These are phyloP conservation scores for Ilex asprella DNA, from an alignment of 257 asterid species.

Conservation along the genomic window DNA sequence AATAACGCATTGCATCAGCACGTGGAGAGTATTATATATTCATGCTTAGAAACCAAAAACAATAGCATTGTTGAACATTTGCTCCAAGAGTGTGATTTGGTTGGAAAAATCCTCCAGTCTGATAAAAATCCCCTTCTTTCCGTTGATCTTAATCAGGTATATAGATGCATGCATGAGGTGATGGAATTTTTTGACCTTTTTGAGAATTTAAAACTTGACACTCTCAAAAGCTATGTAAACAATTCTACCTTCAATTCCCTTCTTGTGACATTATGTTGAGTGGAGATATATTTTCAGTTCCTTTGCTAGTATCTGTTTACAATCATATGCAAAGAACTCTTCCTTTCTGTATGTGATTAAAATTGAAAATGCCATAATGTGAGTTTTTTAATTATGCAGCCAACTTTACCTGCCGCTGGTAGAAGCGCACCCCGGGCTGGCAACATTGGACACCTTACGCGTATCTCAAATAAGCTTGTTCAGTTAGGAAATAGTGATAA, in stretches of 20 bases:
- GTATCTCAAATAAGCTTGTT: conserved; percentile 72
- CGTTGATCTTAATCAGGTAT: conserved; percentile 54
- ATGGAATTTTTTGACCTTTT: neutral
- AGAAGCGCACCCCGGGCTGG: conserved; percentile 71
- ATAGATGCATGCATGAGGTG: neutral
- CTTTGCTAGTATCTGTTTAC: no score
- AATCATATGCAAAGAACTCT: no score
- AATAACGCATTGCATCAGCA: conserved; percentile 96
- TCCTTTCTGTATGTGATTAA: no score
- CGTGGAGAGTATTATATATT: conserved; percentile 81
- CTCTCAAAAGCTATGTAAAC: neutral
- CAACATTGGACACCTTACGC: conserved; percentile 76
- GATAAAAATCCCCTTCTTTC: conserved; percentile 56
- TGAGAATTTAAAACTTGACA: neutral
- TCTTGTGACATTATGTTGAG: neutral
- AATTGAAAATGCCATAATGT: no score
- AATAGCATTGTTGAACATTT: conserved; percentile 56
- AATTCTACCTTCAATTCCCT: neutral
- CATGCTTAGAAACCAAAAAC: conserved; percentile 82
- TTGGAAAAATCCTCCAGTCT: conserved; percentile 64
- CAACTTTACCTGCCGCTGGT: conserved; percentile 63
- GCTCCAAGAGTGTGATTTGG: conserved; percentile 60
- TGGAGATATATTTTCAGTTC: neutral
- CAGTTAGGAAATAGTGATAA: conserved; percentile 52
- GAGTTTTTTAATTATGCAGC: conserved; percentile 43